A percentile compares a stretch with the other conserved stretches of the same genome.
These are phyloP conservation scores for Lipomyces chichibuensis DNA, from an alignment of 805 yeast species.

Conservation along the genomic window DNA sequence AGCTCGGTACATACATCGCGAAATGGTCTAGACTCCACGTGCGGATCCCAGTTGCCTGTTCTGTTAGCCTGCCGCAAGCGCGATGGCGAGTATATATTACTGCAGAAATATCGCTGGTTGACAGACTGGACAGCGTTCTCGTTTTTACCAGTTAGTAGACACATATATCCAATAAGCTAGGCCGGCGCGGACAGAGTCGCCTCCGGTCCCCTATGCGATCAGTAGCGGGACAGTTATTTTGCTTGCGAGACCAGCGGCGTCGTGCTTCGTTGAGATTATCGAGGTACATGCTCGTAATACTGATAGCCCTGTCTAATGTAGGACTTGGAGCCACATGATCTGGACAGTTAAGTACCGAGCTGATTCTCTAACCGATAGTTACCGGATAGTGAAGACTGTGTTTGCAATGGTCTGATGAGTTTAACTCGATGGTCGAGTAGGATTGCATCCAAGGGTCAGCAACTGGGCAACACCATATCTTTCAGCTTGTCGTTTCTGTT, in stretches of 20 bases:
- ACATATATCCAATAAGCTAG: neutral
- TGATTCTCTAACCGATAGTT: conserved; percentile 3
- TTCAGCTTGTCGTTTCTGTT: conserved; percentile 27
- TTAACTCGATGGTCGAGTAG: conserved; percentile 30
- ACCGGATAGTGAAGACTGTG: conserved; percentile 9
- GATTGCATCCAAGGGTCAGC: conserved; percentile 32
- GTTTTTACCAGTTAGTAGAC: too few species aligned
- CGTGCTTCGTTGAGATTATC: neutral
- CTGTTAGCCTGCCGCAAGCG: neutral
- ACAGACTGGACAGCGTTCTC: too few species aligned
- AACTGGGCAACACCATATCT: conserved; percentile 31
- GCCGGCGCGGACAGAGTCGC: neutral
- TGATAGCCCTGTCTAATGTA: neutral
- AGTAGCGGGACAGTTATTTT: too few species aligned
- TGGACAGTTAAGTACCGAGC: neutral
- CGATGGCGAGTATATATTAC: neutral
- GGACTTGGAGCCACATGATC: neutral
- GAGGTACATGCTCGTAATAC: neutral
- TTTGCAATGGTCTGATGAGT: conserved; percentile 14
- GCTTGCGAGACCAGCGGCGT: neutral
- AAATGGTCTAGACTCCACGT: neutral
- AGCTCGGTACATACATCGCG: neutral
- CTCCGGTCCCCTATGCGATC: too few species aligned
- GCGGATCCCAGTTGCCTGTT: neutral
- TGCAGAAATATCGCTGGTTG: too few species aligned